phyloP scores from a whole-genome alignment of 2,329 filamentous ascomycete species.

The Magnaporthiopsis rhizophila region DNA sequence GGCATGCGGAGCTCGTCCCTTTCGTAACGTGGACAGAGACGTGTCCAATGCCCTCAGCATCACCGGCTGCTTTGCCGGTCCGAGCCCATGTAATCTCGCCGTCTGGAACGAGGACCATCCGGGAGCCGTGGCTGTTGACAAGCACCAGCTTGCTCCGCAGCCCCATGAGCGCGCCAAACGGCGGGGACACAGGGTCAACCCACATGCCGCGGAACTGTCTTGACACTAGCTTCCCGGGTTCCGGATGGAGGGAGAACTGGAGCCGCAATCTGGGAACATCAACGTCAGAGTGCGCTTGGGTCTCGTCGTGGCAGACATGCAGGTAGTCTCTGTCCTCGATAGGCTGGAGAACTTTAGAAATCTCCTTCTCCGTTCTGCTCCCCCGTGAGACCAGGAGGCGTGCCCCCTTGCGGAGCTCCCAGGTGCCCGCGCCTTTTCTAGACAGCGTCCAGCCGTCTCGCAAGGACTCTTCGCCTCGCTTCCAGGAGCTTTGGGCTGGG shows the following conservation, averaged over 20 bases:
- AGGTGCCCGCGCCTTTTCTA: constrained; percentile 1
- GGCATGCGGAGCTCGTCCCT: constrained; percentile 16
- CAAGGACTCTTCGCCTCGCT: no score
- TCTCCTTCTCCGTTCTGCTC: constrained; percentile 23
- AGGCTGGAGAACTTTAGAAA: constrained; percentile 25
- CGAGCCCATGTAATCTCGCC: constrained; percentile 18
- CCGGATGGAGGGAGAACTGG: constrained; percentile 31
- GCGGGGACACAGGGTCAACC: constrained; percentile 34
- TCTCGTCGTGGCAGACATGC: constrained; percentile 22
- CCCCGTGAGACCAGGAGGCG: constrained; percentile 23
- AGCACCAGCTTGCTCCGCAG: constrained; percentile 42
- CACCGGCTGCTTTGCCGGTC: neutral
- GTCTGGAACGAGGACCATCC: constrained; percentile 28
- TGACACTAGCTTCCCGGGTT: constrained; percentile 27
- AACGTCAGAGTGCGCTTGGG: constrained; percentile 22
- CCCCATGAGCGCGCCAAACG: constrained; percentile 39
- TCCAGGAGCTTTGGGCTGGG: constrained; percentile 19
- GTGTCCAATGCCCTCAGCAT: neutral
- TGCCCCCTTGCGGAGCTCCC: constrained; percentile 16
- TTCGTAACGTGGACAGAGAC: constrained; percentile 15
- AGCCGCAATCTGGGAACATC: constrained; percentile 39
- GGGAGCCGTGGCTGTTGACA: neutral
- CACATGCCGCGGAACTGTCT: constrained; percentile 41
- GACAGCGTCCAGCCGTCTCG: no score
- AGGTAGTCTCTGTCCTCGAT: constrained; percentile 28